A percentile compares a stretch with the other conserved stretches of the same genome.
Conservation (phyloP, 2,329 filamentous ascomycete genomes). For the Clathrospora elynae region DNA sequence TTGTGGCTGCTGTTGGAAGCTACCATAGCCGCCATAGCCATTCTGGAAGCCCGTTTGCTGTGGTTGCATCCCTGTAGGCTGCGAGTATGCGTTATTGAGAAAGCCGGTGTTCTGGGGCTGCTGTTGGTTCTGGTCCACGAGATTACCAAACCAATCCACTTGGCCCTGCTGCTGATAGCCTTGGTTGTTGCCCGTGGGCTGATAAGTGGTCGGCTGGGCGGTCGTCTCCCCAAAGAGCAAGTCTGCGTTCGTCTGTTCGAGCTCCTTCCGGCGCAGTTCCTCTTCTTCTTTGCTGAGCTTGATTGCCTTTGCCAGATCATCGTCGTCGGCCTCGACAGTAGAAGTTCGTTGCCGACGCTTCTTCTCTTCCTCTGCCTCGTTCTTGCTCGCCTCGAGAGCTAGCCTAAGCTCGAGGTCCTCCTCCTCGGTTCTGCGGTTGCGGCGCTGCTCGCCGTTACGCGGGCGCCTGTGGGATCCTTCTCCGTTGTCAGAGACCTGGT, state of each 20-base stretch:
- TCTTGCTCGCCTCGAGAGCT: conserved; percentile 92
- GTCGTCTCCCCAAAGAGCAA: conserved; percentile 85
- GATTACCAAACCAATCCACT: conserved; percentile 97
- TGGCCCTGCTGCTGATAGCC: conserved; percentile 96
- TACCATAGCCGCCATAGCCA: conserved; percentile 68
- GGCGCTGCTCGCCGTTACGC: conserved; percentile 42
- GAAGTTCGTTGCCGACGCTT: conserved; percentile 66
- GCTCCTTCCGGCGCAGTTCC: conserved; percentile 79
- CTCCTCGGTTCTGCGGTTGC: conserved; percentile 71
- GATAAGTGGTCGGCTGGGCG: conserved; percentile 68
- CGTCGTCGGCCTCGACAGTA: conserved; percentile 65
- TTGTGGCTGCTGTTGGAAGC: conserved; percentile 50
- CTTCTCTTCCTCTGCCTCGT: conserved; percentile 88
- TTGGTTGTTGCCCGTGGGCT: conserved; percentile 90
- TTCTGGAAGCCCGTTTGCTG: conserved; percentile 71
- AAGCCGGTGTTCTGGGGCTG: conserved; percentile 70
- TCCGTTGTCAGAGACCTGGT: conserved; percentile 41
- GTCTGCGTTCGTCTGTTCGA: conserved; percentile 83
- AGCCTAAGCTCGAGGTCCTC: conserved; percentile 84
- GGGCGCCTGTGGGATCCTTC: conserved; percentile 47
- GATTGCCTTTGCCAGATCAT: conserved; percentile 92
- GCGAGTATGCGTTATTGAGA: conserved; percentile 71
- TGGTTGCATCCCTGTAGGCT: conserved; percentile 73
- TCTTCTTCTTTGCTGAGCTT: conserved; percentile 95
- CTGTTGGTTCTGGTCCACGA: conserved; percentile 71